Base-by-base conservation (phyloP, 495 filamentous ascomycete genomes). In the Podospora australis region DNA sequence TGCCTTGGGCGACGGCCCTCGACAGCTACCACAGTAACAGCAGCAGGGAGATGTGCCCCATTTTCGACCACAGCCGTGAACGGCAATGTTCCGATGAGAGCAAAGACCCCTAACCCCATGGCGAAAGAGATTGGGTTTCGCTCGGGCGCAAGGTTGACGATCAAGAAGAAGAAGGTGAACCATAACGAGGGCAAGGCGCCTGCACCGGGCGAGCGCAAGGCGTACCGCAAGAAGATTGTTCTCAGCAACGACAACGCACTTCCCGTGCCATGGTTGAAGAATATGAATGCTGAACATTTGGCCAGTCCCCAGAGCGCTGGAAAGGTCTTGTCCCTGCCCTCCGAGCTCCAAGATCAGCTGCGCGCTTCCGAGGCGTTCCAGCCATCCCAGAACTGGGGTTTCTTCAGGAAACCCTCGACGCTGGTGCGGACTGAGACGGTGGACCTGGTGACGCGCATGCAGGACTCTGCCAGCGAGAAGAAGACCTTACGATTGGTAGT, bases 211-310 rank as follows among this genome's bases (percentile, higher is more conserved):
- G 88, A 96, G 72, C 82, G 90, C 58, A 96, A 88, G 66, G 83
- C 86, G 19, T 68, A 87, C 55, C 81, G 88, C 53, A 96, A 94
- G 71, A 80, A 86, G 46, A 84, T 98, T 50, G 81, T 91, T 24
- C 78, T 98, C 32, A 92, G 84, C 68, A 98, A 97, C 68, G 83
- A 84, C 58, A 97, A 96, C 70, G 92, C 92, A 28, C 71, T 95
- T 17, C 79, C 80, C 54, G 80, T 96, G 22, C 60, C 68, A 20
- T 83, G 78, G 16, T 68, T 94, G 62, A 58, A 68, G 52, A 73
- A 86, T 16, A 56, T 95, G 35, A 74, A 70, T 2, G 57, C 69
- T 9, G 71, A 79, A 47, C 77, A 69, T 40, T 70, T 84, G 62
- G 59, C 75, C 20, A 68, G 80, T 46, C 52, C 70, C 22, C 64